Evolutionary conservation across 164 flowering plant species (phyloP).

Genomic region (Vitis rotundifolia): DNA sequence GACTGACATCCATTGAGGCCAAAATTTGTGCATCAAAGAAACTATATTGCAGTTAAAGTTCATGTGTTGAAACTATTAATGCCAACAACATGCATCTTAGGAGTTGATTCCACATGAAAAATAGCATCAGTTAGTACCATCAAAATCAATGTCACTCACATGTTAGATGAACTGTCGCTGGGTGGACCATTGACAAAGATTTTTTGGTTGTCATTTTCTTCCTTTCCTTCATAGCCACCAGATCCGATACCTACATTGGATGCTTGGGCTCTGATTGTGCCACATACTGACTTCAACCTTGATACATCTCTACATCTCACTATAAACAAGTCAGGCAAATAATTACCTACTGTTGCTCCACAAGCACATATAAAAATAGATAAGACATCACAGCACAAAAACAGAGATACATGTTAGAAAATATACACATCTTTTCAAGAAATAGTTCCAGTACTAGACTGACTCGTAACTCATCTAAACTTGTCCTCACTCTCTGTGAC

Average conservation of each 20-base stretch:
- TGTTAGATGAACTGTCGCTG: conserved; percentile 37
- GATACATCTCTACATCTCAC: conserved; percentile 46
- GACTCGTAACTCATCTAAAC: too few species aligned
- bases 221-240: conserved; percentile 55
- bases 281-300: conserved; percentile 19
- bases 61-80: too few species aligned
- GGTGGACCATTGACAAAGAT: conserved; percentile 18
- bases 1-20: too few species aligned
- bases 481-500: too few species aligned
- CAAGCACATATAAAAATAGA: neutral
- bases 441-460: too few species aligned
- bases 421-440: too few species aligned
- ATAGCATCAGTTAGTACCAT: neutral
- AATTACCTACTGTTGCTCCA: neutral
- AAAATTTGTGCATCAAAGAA: too few species aligned
- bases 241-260: conserved; percentile 72
- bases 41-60: too few species aligned
- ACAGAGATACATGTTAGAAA: too few species aligned
- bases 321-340: conserved; percentile 17
- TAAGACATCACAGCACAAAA: neutral
- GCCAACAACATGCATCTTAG: neutral
- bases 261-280: conserved; percentile 53
- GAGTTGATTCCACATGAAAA: neutral
- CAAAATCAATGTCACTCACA: conserved; percentile 41
- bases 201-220: conserved; percentile 40